Conservation (phyloP, 164 flowering plant species). For the Dillenia turbinata region DNA sequence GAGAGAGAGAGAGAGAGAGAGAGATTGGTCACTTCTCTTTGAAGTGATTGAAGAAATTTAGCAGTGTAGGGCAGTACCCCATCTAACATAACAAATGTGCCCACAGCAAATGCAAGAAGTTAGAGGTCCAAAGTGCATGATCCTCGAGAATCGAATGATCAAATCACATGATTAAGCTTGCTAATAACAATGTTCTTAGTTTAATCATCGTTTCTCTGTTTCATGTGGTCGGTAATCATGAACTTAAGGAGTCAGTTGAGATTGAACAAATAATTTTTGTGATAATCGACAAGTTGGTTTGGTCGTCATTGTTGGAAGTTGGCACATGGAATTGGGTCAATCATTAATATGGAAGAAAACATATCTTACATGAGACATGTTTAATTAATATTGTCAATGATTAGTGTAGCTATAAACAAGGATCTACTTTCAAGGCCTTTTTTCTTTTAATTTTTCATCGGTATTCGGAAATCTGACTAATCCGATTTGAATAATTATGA, state of each 20-base stretch:
- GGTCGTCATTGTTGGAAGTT: conserved; percentile 3
- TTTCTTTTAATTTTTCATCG: too few relatives aligned
- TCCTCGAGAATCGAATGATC: too few relatives aligned
- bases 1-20: too few relatives aligned
- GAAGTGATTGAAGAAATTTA: too few relatives aligned
- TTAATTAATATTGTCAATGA: not conserved
- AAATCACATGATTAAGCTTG: too few relatives aligned
- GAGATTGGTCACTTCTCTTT: too few relatives aligned
- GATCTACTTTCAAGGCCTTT: not conserved
- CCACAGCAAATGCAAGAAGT: too few relatives aligned
- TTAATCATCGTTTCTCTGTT: not conserved
- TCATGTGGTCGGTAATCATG: conserved; percentile 1
- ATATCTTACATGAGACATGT: not conserved
- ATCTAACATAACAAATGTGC: too few relatives aligned
- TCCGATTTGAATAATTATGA: too few relatives aligned
- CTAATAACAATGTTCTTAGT: not conserved
- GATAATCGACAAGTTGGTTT: conserved; percentile 1
- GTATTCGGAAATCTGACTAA: too few relatives aligned
- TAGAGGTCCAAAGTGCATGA: too few relatives aligned
- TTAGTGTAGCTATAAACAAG: not conserved
- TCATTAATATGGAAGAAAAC: not conserved
- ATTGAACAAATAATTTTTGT: not conserved
- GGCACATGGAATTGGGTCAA: conserved; percentile 3
- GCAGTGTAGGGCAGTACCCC: too few relatives aligned
- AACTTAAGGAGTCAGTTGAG: not conserved